phyloP scores from a whole-genome alignment of 2,329 filamentous ascomycete species.

The Aureobasidium sp. region DNA sequence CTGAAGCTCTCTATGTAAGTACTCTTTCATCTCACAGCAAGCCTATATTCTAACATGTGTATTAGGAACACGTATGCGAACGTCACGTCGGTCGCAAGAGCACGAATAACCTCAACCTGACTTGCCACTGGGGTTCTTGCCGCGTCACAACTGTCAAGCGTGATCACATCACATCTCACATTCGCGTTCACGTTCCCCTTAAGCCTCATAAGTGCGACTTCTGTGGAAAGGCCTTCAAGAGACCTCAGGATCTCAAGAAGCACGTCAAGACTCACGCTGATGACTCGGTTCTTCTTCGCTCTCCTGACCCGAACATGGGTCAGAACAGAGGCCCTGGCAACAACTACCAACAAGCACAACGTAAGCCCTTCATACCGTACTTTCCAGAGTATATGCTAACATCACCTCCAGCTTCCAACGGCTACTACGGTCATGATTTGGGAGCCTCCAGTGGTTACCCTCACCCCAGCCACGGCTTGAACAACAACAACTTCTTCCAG shows the following conservation, averaged over 20 bases:
- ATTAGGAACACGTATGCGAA: conserved; percentile 93
- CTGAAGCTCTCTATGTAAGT: conserved; percentile 58
- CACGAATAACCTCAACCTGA: conserved; percentile 96
- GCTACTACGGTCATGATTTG: conserved; percentile 24
- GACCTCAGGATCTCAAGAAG: conserved; percentile 97
- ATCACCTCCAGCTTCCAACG: conserved; percentile 19
- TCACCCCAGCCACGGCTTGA: conserved; percentile 25
- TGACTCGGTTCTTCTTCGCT: conserved; percentile 70
- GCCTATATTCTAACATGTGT: conserved; percentile 17
- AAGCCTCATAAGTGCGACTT: conserved; percentile 99
- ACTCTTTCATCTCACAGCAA: not conserved
- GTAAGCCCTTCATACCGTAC: conserved; percentile 17
- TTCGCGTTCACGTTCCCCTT: conserved; percentile 94
- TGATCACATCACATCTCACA: conserved; percentile 98
- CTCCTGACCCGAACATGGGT: conserved; percentile 49
- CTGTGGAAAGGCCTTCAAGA: conserved; percentile 98
- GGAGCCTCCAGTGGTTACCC: conserved; percentile 18
- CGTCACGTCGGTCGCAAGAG: conserved; percentile 97
- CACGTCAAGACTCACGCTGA: conserved; percentile 99
- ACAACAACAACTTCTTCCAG: conserved; percentile 19
- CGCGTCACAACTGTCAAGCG: conserved; percentile 96
- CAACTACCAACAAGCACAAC: conserved; percentile 27
- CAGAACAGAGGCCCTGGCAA: conserved; percentile 21
- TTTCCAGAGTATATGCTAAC: not conserved
- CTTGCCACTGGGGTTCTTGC: conserved; percentile 95